Conservation (phyloP, 306 rosid genomes). For the Vachellia collinsii region DNA sequence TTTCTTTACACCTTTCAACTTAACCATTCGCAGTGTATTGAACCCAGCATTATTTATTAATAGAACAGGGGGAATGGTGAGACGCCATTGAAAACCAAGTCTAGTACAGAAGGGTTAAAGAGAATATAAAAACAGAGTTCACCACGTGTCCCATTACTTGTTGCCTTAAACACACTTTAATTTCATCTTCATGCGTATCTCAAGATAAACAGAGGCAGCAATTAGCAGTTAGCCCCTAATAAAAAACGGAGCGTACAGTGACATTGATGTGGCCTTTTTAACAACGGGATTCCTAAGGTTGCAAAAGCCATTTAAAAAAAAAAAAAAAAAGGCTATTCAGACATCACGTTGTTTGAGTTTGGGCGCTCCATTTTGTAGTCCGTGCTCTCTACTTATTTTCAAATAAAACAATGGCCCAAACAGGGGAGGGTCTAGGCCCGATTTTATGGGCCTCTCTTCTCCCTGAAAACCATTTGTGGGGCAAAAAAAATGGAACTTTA, state of each 20-base stretch:
- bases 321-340: not conserved
- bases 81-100: not conserved
- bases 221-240: not conserved
- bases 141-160: not conserved
- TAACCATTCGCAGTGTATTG: not conserved
- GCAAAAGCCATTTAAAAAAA: too few species aligned
- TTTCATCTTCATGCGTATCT: not conserved
- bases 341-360: not conserved
- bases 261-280: not conserved
- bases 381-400: not conserved
- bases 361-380: not conserved
- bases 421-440: not conserved
- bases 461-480: too few species aligned
- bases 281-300: too few species aligned
- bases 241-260: not conserved
- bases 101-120: not conserved
- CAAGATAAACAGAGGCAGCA: not conserved
- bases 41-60: not conserved
- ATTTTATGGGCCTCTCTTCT: not conserved
- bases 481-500: too few species aligned
- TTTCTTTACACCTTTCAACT: not conserved
- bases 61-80: not conserved
- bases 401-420: not conserved
- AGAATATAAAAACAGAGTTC: not conserved
- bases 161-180: not conserved